Conservation (phyloP, 768 basidiomycete species). For the Scleroderma bovista region DNA sequence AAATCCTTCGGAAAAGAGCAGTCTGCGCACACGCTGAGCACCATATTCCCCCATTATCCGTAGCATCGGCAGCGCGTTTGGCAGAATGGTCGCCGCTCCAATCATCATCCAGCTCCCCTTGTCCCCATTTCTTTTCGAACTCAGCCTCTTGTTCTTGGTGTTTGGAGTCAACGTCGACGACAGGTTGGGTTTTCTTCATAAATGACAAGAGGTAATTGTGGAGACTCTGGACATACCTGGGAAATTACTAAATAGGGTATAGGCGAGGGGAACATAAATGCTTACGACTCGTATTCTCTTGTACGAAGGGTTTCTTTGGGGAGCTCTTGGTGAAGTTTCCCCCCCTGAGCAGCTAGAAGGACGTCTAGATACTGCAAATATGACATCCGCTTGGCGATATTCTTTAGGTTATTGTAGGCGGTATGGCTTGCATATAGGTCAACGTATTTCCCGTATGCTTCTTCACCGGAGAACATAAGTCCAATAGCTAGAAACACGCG, state of each 20-base stretch:
- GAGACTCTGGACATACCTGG: conserved; percentile 78
- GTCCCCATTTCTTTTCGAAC: conserved; percentile 80
- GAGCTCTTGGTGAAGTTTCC: conserved; percentile 61
- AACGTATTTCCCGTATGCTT: conserved; percentile 90
- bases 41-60: conserved; percentile 74
- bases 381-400: conserved; percentile 73
- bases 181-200: conserved; percentile 75
- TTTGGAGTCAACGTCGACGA: conserved; percentile 68
- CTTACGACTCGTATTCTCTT: conserved; percentile 78
- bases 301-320: conserved; percentile 59
- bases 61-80: conserved; percentile 35
- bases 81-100: conserved; percentile 56
- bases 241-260: conserved; percentile 7
- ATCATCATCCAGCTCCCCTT: conserved; percentile 55
- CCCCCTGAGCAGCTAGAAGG: conserved; percentile 60
- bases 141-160: conserved; percentile 59
- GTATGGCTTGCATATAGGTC: conserved; percentile 88
- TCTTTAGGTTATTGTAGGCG: conserved; percentile 85
- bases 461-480: conserved; percentile 92
- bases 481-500: conserved; percentile 53
- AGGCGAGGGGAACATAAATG: conserved; percentile 9
- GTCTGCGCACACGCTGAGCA: conserved; percentile 83
- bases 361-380: conserved; percentile 94
- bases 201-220: conserved; percentile 85
- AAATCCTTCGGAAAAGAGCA: conserved; percentile 5